Base-by-base conservation (phyloP, 345 rosid genomes). In the Zanthoxylum bungeanum region DNA sequence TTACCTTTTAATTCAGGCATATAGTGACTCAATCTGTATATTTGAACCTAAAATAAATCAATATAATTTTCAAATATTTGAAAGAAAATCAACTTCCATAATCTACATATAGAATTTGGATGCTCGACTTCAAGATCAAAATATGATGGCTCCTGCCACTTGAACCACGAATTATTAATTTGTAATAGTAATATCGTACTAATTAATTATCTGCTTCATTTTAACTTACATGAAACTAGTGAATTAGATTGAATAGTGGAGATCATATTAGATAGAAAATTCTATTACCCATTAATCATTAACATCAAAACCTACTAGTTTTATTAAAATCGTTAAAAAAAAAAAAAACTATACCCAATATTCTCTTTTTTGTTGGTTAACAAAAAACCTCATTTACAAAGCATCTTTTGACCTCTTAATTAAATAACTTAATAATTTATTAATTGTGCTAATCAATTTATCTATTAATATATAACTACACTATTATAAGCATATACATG, bases 331-430 rank as follows among this genome's bases (percentile, higher is more conserved):
- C 21, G 11, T 65, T 65, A 3, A 7, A 50, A 27, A 39, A 44
- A 42, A 3, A 7, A 50, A 27, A 39, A 44, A 42, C 5, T 30
- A 63, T 14, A 27, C 58, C 33, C 40, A 39, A 64, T 64, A 46
- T 55, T 58, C 47, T 37, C 47, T 44, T 16, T 30, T 42, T 56
- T 55, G 63, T 64, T 52, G 42, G 24, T 27, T 27, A 72, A 64
- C 40, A 2, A 63, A 50, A 64, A 10, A 36, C 19, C 58, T 49
- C 27, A 34, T 49, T 49, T 31, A n/a, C 21, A 5, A 22, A 50
- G 46, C 42, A 66, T 9, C 57, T 66, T 66, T 50, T 21, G 59
- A 50, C 70, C 30, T 47, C 36, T 33, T 9, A 46, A 58, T 30
- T 58, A 46, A 33, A 59, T 59, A 60, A 68, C 55, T 24, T 7